Evolutionary conservation across 208 protist species (phyloP).

Genomic region (Acanthamoeba royreba): DNA sequence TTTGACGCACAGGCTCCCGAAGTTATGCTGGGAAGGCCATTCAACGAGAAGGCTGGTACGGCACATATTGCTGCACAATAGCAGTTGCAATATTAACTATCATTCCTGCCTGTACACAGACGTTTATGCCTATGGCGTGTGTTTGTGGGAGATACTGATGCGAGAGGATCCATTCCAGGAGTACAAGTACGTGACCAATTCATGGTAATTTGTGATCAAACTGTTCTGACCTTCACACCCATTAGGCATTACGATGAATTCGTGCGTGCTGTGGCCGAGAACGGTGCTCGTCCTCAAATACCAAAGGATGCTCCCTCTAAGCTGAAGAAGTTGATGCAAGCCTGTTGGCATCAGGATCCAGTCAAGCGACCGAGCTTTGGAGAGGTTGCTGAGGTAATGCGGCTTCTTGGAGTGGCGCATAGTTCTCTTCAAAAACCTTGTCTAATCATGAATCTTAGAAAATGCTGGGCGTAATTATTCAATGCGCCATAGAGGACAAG

Average conservation of each 20-base stretch:
- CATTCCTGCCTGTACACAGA: background rate
- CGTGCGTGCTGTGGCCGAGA: background rate
- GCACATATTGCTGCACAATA: background rate
- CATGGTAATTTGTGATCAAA: background rate
- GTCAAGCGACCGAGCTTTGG: constrained; percentile 6
- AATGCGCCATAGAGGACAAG: constrained; percentile 26
- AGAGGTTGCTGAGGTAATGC: background rate
- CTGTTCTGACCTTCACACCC: background rate
- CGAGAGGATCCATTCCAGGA: constrained; percentile 15
- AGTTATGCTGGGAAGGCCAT: constrained; percentile 17
- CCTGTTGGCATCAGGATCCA: constrained; percentile 28
- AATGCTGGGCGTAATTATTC: background rate
- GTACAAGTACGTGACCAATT: background rate
- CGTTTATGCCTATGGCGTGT: background rate
- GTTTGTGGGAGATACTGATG: constrained; percentile 21
- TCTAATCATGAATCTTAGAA: background rate
- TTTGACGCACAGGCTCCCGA: constrained; percentile 22
- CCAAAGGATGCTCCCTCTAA: background rate
- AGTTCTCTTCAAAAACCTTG: background rate
- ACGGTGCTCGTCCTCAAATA: background rate
- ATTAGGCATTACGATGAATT: background rate
- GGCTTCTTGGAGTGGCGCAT: background rate
- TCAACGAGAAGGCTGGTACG: constrained; percentile 39
- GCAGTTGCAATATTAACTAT: background rate
- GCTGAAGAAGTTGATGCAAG: background rate